Evolutionary conservation across 495 filamentous ascomycete genomes (phyloP), one percentile per base, ranked within the genome.

Genomic region (Bathelium albidoporum): DNA sequence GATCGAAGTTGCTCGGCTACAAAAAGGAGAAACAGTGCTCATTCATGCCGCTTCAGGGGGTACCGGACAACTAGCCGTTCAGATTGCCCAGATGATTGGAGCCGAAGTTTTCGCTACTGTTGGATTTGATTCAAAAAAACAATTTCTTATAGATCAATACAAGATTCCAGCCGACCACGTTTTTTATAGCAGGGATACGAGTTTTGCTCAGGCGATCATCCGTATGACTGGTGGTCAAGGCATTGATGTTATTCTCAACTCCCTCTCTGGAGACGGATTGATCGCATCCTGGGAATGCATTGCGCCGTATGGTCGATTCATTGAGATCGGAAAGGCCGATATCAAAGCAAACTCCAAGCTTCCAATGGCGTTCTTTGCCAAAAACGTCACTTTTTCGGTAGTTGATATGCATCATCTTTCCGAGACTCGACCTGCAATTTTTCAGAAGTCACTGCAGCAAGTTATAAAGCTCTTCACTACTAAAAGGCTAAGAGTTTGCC

Each of bases 1-100:
- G 0, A 60, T 76, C 11, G 39, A 79, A 36, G 26, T 78, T 39
- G 74, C 68, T 1, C 62, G 69, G 10, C 39, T 76, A 2, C 20
- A 72, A 43, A 66, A 59, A 18, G 75, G 72, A 39, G 67, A 82
- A 58, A 68, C 68, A 0, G 66, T 85, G 1, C 69, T 85, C 5
- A 83, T 85, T 59, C 82, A 84, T 28, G 73, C 75, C 0, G 80
- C 76, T 7, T 71, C 80, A 10, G 73, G 76, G 0, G 77, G 77
- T 45, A 69, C 79, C 12, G 81, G 82, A 0, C 75, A 83, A 44
- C 73, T 78, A 0, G 77, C 76, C 0, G 75, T 84, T 41, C 76
- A 80, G 49, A 64, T 79, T 1, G 76, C 78, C 1, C 70, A 73
- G 32, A 41, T 63, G 11, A 32, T 74, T 14, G 73, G 72, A 3